Percentiles rank a stretch among this genome's conserved stretches.
Evolutionary conservation across 345 rosid species (phyloP).

Genomic region (Noccaea bulbosa): DNA sequence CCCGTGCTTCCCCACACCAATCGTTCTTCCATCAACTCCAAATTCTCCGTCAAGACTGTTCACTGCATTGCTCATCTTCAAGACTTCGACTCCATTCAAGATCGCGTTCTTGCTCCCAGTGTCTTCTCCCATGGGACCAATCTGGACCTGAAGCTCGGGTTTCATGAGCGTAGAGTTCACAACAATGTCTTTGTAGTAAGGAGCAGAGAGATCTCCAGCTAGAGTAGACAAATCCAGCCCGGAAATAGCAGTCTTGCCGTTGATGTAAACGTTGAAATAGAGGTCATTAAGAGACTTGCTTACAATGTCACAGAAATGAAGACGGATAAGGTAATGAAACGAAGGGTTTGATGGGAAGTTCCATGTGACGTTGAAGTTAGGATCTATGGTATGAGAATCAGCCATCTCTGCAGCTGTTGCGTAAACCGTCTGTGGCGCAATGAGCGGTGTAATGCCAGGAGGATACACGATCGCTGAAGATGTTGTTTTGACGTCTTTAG

Average conservation of each 20-base stretch:
- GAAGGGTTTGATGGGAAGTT: conserved; percentile 53
- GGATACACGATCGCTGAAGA: conserved; percentile 51
- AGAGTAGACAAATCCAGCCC: conserved; percentile 64
- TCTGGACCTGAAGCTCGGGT: conserved; percentile 52
- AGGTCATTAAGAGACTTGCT: conserved; percentile 65
- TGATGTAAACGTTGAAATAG: conserved; percentile 72
- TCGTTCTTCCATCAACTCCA: conserved; percentile 57
- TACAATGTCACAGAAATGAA: conserved; percentile 76
- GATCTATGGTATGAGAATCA: conserved; percentile 44
- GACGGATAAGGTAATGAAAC: conserved; percentile 61
- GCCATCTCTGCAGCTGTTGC: conserved; percentile 65
- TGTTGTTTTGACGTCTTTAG: conserved; percentile 41
- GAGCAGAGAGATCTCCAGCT: conserved; percentile 50
- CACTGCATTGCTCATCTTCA: conserved; percentile 74
- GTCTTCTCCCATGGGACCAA: conserved; percentile 62
- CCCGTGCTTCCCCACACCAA: conserved; percentile 35
- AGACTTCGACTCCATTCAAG: conserved; percentile 68
- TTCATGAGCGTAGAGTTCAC: conserved; percentile 55
- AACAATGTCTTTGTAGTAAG: conserved; percentile 71
- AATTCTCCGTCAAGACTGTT: conserved; percentile 77
- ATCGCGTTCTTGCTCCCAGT: conserved; percentile 59
- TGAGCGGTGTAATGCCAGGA: conserved; percentile 51
- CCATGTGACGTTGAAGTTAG: conserved; percentile 74
- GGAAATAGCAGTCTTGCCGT: conserved; percentile 59
- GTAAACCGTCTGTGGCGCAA: conserved; percentile 66